phyloP scores from a whole-genome alignment of 768 basidiomycete genomes.

The Auriculariales sp. region DNA sequence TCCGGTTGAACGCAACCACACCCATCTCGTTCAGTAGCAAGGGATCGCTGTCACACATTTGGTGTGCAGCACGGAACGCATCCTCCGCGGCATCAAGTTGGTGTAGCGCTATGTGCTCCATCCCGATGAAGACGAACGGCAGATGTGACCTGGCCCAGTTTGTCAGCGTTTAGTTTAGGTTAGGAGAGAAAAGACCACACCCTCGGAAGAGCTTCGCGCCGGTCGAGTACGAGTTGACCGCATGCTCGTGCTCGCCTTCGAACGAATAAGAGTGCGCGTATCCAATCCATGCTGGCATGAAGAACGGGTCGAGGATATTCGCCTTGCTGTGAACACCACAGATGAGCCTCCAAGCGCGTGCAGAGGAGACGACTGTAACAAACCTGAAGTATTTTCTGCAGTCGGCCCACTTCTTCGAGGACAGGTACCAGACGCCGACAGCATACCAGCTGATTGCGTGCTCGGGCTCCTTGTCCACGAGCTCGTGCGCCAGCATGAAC shows the following conservation, averaged over 20 bases:
- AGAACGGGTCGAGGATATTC: conserved; percentile 89
- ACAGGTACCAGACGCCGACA: conserved; percentile 93
- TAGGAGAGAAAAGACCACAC: conserved; percentile 27
- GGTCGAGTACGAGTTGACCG: conserved; percentile 95
- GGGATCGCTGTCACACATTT: conserved; percentile 79
- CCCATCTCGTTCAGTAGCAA: conserved; percentile 84
- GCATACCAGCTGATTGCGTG: conserved; percentile 95
- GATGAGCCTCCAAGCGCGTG: background rate
- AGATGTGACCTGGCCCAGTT: conserved; percentile 66
- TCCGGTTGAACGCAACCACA: conserved; percentile 80
- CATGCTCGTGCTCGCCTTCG: conserved; percentile 97
- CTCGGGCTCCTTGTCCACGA: conserved; percentile 89
- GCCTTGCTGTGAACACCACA: conserved; percentile 53
- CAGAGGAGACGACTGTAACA: conserved; percentile 7
- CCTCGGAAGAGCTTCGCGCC: conserved; percentile 91
- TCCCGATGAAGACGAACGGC: conserved; percentile 89
- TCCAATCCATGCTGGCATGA: conserved; percentile 93
- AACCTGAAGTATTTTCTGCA: conserved; percentile 92
- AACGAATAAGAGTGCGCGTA: conserved; percentile 95
- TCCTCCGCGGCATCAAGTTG: conserved; percentile 76
- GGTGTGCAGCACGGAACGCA: conserved; percentile 66
- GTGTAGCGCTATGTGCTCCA: conserved; percentile 90
- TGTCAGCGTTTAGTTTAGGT: background rate
- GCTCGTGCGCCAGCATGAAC: conserved; percentile 91
- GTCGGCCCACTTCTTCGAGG: conserved; percentile 74